These are phyloP conservation scores for Meira miltonrushii DNA, from an alignment of 1,284 basidiomycete genomes.

Conservation along the genomic window DNA sequence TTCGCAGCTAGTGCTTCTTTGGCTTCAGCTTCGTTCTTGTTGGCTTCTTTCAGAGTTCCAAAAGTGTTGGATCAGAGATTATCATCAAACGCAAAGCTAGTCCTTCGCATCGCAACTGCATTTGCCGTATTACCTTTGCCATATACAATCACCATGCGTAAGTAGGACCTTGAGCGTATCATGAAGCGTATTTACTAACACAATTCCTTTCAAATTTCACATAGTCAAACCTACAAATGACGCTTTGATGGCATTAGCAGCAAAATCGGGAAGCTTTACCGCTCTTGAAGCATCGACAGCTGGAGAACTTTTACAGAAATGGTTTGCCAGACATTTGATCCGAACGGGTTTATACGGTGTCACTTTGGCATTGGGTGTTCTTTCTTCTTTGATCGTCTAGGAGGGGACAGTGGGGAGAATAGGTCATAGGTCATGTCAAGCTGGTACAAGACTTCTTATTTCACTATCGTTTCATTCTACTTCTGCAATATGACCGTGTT, in stretches of 20 bases:
- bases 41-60: no score
- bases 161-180: neutral
- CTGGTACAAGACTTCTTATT: no score
- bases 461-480: no score
- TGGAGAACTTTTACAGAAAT: neutral
- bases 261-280: neutral
- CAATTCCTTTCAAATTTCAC: neutral
- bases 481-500: no score
- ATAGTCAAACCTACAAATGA: neutral
- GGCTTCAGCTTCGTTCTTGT: no score
- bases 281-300: neutral
- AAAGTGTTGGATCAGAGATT: no score
- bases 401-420: no score
- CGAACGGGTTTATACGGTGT: neutral
- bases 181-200: neutral
- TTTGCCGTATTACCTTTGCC: neutral
- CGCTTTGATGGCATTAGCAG: neutral
- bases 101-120: neutral
- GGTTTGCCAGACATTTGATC: slow-evolving; percentile 1
- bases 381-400: neutral
- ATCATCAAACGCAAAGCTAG: neutral
- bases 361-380: neutral
- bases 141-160: neutral
- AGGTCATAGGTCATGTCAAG: no score
- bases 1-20: no score